Evolutionary conservation across 2,329 filamentous ascomycete species (phyloP).

Genomic region (Colletotrichum eremochloae): DNA sequence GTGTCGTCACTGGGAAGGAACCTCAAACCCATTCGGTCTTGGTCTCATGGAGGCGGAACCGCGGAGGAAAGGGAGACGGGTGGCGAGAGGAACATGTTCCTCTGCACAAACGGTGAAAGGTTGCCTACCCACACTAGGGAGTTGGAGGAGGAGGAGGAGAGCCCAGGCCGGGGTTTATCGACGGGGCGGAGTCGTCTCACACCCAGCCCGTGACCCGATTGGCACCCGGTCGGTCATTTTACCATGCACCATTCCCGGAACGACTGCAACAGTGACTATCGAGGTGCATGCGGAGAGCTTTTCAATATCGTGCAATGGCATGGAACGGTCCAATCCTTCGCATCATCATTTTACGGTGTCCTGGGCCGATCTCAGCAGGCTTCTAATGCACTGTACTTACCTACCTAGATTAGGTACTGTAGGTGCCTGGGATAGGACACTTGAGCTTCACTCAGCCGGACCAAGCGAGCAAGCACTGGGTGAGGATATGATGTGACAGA

Average conservation of each 20-base stretch:
- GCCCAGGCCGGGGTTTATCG: conserved; percentile 17
- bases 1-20: conserved; percentile 28
- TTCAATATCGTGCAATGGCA: not conserved
- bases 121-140: conserved; percentile 1
- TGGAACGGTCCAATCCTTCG: conserved; percentile 16
- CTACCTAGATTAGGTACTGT: not conserved
- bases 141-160: not conserved
- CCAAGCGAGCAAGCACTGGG: conserved; percentile 6
- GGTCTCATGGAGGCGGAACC: conserved; percentile 8
- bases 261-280: conserved; percentile 27
- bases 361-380: not conserved
- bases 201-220: conserved; percentile 16
- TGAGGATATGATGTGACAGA: not conserved
- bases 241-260: not conserved
- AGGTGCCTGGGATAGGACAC: conserved; percentile 5
- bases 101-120: conserved; percentile 1
- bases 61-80: conserved; percentile 15
- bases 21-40: not conserved
- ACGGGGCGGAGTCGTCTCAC: conserved; percentile 10
- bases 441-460: conserved; percentile 3
- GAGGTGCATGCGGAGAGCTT: conserved; percentile 18
- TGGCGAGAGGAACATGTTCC: conserved; percentile 17
- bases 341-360: not conserved
- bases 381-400: not conserved
- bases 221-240: conserved; percentile 15